A percentile compares a stretch with the other conserved stretches of the same genome.
phyloP scores from a whole-genome alignment of 75 land plant species.

The Azolla pinnata region DNA sequence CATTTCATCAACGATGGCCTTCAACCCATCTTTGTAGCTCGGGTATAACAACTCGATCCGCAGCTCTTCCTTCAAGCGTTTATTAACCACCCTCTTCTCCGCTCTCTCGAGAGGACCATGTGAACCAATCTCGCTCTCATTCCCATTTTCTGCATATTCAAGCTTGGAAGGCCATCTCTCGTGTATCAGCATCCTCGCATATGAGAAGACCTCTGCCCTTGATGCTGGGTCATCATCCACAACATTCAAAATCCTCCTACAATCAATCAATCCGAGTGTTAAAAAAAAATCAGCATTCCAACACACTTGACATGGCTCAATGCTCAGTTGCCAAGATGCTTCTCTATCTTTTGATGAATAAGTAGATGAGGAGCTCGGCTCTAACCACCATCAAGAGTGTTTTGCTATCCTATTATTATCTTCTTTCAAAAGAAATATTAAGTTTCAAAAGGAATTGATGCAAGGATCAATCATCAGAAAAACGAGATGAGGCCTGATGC shows the following conservation, averaged over 20 bases:
- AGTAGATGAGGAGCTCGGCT: no score
- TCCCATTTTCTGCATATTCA: not conserved
- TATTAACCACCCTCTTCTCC: conserved; percentile 76
- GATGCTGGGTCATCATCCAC: conserved; percentile 94
- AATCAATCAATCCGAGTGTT: not conserved
- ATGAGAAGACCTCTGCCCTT: conserved; percentile 57
- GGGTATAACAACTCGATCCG: conserved; percentile 57
- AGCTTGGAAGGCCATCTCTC: conserved; percentile 29
- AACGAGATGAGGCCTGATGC: no score
- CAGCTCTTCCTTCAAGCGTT: conserved; percentile 63
- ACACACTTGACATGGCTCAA: no score
- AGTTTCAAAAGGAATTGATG: no score
- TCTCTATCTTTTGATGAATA: no score
- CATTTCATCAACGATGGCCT: conserved; percentile 22
- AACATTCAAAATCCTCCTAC: conserved; percentile 58
- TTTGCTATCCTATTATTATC: no score
- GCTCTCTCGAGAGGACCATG: conserved; percentile 61
- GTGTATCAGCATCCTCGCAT: conserved; percentile 40
- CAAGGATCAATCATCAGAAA: no score
- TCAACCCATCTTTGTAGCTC: conserved; percentile 53
- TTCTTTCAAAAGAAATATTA: no score
- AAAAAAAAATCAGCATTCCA: no score
- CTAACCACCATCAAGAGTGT: no score
- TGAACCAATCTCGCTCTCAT: not conserved
- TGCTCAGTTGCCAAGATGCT: no score